A percentile compares a stretch with the other conserved stretches of the same genome.
phyloP scores from a whole-genome alignment of 495 filamentous ascomycete genomes.

The Echria macrotheca region DNA sequence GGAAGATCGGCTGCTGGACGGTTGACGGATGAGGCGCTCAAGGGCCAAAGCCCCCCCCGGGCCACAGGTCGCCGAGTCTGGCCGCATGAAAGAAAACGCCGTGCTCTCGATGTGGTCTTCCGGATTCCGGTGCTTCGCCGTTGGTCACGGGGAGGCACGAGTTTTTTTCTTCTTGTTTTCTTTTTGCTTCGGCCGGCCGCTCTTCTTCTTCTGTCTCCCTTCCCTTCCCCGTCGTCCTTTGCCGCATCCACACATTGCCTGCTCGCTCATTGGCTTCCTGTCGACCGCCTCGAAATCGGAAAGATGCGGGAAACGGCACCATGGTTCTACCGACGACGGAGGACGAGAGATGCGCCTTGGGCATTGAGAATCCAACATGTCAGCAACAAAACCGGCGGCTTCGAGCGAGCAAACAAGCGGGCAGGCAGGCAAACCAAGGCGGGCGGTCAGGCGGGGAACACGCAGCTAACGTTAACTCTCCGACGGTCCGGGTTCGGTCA shows the following conservation, averaged over 20 bases:
- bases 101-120: slow-evolving; percentile 4
- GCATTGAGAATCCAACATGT: not conserved
- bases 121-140: not conserved
- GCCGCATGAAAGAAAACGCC: slow-evolving; percentile 14
- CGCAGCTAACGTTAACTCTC: not conserved
- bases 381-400: not conserved
- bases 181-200: not conserved
- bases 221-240: not conserved
- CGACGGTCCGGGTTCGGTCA: not conserved
- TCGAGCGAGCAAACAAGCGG: not conserved
- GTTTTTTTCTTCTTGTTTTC: not conserved
- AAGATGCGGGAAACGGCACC: not conserved
- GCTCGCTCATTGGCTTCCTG: slow-evolving; percentile 2
- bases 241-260: not conserved
- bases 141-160: slow-evolving; percentile 10
- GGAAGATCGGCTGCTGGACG: slow-evolving; percentile 14
- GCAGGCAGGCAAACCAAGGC: no score
- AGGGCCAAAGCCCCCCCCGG: not conserved
- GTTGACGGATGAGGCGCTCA: slow-evolving; percentile 14
- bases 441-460: not conserved
- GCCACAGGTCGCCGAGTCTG: slow-evolving; percentile 17
- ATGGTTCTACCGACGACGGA: not conserved
- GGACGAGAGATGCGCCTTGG: not conserved
- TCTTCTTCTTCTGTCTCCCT: slow-evolving; percentile 3
- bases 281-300: slow-evolving; percentile 1